Evolutionary conservation across 176 grass and related monocot species (phyloP), one percentile per base, ranked within the genome.

Genomic region (Cenchrus americanus): DNA sequence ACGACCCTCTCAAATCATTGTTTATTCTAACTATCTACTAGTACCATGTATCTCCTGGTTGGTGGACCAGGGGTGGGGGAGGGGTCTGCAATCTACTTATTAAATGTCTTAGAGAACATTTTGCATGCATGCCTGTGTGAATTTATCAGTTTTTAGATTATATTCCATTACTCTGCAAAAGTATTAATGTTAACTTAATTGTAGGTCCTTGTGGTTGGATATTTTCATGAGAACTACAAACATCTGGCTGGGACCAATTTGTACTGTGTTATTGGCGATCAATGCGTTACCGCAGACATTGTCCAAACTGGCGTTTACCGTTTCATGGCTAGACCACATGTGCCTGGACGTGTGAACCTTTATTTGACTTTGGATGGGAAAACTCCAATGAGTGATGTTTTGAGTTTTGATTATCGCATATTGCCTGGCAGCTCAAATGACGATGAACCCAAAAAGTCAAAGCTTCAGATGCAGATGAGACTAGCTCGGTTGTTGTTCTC

Each of bases 291-390:
- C n/a, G 78, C 74, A 69, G 90, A 92, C 52, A 80, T 80, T 74
- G 84, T 96, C 84, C 91, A 94, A 81, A 32, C 91, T 82, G 96
- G 93, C 41, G 93, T 99, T 54, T 92, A 94, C 70, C 89, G 93
- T 78, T 84, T 91, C 63, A 80, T 83, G 27, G 65, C 70, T 60
- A 61, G 69, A 51, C 85, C 91, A 85, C 88, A 90, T 65, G 75
- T 77, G 51, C 91, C 93, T 92, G 91, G 96, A 78, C 21, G 17
- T 32, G 86, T 90, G 43, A 81, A 99, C 64, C 78, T 99, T 82
- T 99, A 88, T 83, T 79, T 99, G 79, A 92, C 89, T 80, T 70
- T 90, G 69, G 93, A 99, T 85, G 85, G 96, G 67, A 83, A 90
- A 69, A 94, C 83, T 17, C 96, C 89, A 5, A 90, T 99, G 53